These are phyloP conservation scores for Teunomyces cretensis DNA, from an alignment of 805 yeast genomes.

Conservation along the genomic window DNA sequence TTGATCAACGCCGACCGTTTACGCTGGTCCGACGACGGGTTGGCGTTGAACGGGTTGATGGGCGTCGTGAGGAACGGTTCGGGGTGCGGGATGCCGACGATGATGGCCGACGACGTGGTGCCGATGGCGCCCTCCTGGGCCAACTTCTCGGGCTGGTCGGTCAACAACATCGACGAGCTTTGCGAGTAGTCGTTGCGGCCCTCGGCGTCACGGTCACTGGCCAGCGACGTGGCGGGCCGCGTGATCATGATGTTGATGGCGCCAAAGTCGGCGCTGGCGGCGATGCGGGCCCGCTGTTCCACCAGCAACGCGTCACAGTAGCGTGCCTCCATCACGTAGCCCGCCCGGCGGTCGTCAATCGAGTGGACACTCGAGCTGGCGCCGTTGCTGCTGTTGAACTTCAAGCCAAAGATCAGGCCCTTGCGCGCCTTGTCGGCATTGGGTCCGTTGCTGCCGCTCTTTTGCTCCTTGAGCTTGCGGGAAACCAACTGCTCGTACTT, in stretches of 20 bases:
- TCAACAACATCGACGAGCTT: constrained; percentile 34
- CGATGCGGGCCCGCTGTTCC: constrained; percentile 30
- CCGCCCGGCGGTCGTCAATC: constrained; percentile 8
- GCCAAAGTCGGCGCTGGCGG: constrained; percentile 25
- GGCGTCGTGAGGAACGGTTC: constrained; percentile 34
- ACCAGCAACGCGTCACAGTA: constrained; percentile 31
- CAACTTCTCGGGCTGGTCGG: constrained; percentile 14
- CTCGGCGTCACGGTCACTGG: constrained; percentile 10
- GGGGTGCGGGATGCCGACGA: constrained; percentile 41
- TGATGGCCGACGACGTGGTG: constrained; percentile 30
- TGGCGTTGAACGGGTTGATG: constrained; percentile 38
- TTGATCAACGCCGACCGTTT: constrained; percentile 73
- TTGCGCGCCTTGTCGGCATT: constrained; percentile 25
- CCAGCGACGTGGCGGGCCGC: constrained; percentile 25
- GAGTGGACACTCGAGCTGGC: not conserved
- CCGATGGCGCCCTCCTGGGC: constrained; percentile 23
- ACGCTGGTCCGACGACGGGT: constrained; percentile 63
- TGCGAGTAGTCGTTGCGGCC: constrained; percentile 27
- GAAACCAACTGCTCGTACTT: constrained; percentile 42
- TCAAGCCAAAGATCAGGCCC: constrained; percentile 40
- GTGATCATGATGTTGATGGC: constrained; percentile 35
- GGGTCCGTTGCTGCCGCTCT: not conserved
- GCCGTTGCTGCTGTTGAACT: constrained; percentile 25
- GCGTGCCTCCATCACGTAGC: constrained; percentile 26
- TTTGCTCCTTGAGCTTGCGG: constrained; percentile 33